Percentiles rank a stretch among this genome's conserved stretches.
phyloP scores from a whole-genome alignment of 1,139 yeast genomes.

The Scheffersomyces quercinus region DNA sequence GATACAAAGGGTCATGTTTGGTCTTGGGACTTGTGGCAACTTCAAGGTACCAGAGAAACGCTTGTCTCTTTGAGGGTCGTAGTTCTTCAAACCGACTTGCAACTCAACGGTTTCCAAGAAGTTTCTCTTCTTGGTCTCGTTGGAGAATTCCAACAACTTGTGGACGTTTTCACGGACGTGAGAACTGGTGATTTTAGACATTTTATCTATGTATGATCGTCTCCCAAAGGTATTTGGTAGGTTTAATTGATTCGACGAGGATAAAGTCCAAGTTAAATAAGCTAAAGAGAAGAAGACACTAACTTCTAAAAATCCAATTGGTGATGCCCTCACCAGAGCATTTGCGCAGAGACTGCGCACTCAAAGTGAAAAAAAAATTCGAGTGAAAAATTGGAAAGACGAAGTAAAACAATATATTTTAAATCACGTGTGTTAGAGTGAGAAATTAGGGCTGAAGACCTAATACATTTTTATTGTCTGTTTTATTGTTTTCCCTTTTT shows the following conservation, averaged over 20 bases:
- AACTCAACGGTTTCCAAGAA: constrained; percentile 99
- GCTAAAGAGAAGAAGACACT: no score
- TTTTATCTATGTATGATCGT: constrained; percentile 51
- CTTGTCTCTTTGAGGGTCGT: constrained; percentile 99
- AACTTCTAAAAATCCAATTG: no score
- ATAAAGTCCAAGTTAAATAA: constrained; percentile 20
- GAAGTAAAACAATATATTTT: no score
- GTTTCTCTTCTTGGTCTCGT: constrained; percentile 99
- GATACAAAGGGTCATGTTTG: constrained; percentile 99
- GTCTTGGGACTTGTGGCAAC: constrained; percentile 99
- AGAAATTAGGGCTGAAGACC: no score
- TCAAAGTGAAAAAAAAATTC: no score
- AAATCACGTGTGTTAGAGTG: no score
- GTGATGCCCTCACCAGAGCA: no score
- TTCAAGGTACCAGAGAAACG: constrained; percentile 99
- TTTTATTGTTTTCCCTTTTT: no score
- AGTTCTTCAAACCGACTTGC: constrained; percentile 99
- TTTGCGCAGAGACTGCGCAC: no score
- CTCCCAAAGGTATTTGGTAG: constrained; percentile 67
- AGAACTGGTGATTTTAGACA: constrained; percentile 93
- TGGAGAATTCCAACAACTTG: constrained; percentile 87
- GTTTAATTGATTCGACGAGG: constrained; percentile 54
- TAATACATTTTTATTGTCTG: no score
- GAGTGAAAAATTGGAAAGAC: no score
- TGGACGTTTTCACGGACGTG: constrained; percentile 97